These are phyloP conservation scores for Porogramme epimiltina DNA, from an alignment of 1,284 basidiomycete species.

Conservation along the genomic window DNA sequence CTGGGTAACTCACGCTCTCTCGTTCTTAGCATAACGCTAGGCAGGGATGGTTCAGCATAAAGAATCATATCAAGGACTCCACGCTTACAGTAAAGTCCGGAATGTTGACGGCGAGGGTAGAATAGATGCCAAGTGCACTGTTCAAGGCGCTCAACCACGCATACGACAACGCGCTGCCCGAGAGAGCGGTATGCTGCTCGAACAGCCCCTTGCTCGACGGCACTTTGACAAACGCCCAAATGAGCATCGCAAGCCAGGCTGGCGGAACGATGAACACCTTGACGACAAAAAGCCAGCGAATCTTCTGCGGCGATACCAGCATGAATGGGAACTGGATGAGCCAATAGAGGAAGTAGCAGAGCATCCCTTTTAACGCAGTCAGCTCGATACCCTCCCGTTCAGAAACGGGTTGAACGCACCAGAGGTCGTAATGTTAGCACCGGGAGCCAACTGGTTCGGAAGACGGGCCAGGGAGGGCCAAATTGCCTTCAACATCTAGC, in stretches of 20 bases:
- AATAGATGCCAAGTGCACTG: conserved; percentile 66
- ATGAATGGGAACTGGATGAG: conserved; percentile 70
- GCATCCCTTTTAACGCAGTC: conserved; percentile 43
- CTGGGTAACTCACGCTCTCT: conserved; percentile 46
- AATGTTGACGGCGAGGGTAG: conserved; percentile 71
- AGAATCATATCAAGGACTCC: too few relatives aligned
- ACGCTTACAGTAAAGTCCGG: conserved; percentile 70
- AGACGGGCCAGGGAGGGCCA: conserved; percentile 71
- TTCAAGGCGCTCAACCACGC: conserved; percentile 76
- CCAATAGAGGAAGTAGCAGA: conserved; percentile 84
- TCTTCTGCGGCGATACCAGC: conserved; percentile 74
- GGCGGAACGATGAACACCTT: conserved; percentile 70
- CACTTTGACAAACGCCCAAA: conserved; percentile 73
- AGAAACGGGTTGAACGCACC: conserved; percentile 36
- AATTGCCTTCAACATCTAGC: conserved; percentile 75
- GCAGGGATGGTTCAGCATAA: background rate
- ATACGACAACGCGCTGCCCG: conserved; percentile 61
- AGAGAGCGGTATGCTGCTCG: conserved; percentile 44
- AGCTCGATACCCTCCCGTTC: background rate
- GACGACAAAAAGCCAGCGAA: conserved; percentile 71
- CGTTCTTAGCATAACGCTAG: conserved; percentile 65
- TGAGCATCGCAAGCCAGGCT: conserved; percentile 70
- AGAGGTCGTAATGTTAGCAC: conserved; percentile 64
- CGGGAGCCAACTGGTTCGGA: conserved; percentile 61
- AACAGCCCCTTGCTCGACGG: conserved; percentile 55